phyloP scores from a whole-genome alignment of 1,284 basidiomycete genomes.

The Malassezia restricta region DNA sequence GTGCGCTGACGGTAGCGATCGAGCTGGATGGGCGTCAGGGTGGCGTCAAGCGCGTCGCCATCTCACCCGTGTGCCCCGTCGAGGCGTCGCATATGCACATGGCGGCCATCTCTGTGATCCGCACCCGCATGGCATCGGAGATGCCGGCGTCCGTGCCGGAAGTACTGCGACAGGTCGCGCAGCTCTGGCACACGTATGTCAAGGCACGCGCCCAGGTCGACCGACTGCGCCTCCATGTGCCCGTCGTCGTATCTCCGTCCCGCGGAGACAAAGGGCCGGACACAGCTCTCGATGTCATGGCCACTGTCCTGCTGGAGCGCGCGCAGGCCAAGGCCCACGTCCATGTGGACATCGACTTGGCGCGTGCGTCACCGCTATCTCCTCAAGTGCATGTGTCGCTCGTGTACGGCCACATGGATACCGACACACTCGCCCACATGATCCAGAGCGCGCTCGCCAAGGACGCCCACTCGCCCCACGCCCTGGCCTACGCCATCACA shows the following conservation, averaged over 20 bases:
- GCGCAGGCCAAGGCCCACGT: conserved; percentile 25
- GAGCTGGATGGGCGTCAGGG: conserved; percentile 19
- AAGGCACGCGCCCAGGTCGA: conserved; percentile 25
- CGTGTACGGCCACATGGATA: conserved; percentile 27
- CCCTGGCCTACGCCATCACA: not conserved
- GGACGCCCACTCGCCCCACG: not conserved
- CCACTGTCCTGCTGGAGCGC: conserved; percentile 22
- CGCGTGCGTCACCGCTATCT: conserved; percentile 18
- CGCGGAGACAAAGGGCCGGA: conserved; percentile 11
- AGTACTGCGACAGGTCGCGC: conserved; percentile 22
- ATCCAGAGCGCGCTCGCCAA: not conserved
- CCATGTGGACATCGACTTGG: conserved; percentile 20
- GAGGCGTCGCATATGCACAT: conserved; percentile 5
- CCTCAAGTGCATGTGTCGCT: conserved; percentile 20
- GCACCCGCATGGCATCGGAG: conserved; percentile 17
- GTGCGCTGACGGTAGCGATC: conserved; percentile 25
- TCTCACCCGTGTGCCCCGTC: conserved; percentile 10
- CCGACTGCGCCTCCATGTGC: conserved; percentile 24
- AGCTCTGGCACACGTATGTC: conserved; percentile 21
- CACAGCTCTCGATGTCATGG: conserved; percentile 18
- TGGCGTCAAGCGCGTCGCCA: conserved; percentile 21
- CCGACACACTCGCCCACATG: not conserved
- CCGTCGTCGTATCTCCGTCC: conserved; percentile 18
- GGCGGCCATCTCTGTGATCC: conserved; percentile 8
- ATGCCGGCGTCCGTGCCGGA: conserved; percentile 8